phyloP scores from a whole-genome alignment of 2,329 filamentous ascomycete genomes.

The Fusarium oligoseptatum region DNA sequence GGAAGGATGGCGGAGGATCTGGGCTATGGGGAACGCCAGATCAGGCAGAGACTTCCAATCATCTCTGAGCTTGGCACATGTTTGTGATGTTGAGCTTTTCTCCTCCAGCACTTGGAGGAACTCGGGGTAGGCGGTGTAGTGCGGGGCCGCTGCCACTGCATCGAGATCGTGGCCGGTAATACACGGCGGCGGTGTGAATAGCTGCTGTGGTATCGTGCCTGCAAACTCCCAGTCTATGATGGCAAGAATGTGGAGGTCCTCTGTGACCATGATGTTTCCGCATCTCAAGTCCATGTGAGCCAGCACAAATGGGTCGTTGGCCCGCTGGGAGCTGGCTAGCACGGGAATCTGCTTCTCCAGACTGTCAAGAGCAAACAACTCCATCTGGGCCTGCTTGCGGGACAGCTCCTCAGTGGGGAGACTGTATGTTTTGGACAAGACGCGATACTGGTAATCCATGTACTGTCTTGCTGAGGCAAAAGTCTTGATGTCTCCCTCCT shows the following conservation, averaged over 20 bases:
- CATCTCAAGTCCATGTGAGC: constrained; percentile 33
- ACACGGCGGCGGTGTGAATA: constrained; percentile 37
- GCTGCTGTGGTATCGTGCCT: constrained; percentile 23
- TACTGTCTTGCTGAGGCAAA: neutral
- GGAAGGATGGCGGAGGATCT: constrained; percentile 24
- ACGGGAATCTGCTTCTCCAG: too few relatives aligned
- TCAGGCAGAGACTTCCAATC: constrained; percentile 9
- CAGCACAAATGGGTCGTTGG: constrained; percentile 8
- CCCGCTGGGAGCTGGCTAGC: too few relatives aligned
- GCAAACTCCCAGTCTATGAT: constrained; percentile 47
- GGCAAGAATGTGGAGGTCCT: constrained; percentile 39
- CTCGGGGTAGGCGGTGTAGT: constrained; percentile 1
- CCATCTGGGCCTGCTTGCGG: constrained; percentile 20
- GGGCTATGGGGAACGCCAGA: constrained; percentile 11
- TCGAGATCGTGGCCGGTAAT: constrained; percentile 24
- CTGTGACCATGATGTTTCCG: constrained; percentile 43
- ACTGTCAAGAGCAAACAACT: constrained; percentile 30
- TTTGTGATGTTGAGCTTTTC: neutral
- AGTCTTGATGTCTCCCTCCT: neutral
- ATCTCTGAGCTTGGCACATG: constrained; percentile 11
- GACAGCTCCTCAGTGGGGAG: constrained; percentile 13
- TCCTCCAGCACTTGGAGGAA: constrained; percentile 8
- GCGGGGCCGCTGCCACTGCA: neutral
- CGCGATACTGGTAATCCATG: constrained; percentile 18
- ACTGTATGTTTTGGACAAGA: constrained; percentile 23